phyloP scores from a whole-genome alignment of 805 yeast species.

The Scheffersomyces coipomensis region DNA sequence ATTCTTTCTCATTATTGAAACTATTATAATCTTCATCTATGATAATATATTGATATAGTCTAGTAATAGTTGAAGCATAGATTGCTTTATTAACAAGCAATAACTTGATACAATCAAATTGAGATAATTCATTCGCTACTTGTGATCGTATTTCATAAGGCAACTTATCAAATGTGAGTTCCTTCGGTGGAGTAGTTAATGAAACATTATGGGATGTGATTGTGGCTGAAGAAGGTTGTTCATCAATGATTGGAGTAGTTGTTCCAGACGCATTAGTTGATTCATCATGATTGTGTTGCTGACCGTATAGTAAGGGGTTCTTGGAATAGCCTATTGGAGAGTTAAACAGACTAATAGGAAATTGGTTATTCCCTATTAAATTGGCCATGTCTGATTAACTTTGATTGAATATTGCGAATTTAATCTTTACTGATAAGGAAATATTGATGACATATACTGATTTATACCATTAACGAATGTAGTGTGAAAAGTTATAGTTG shows the following conservation, averaged over 20 bases:
- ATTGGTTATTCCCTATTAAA: background rate
- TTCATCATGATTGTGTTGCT: background rate
- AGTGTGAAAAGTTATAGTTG: too few species aligned
- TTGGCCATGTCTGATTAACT: background rate
- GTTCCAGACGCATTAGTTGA: too few species aligned
- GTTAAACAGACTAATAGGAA: slow-evolving; percentile 9
- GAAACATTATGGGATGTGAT: too few species aligned
- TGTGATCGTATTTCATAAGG: slow-evolving; percentile 36
- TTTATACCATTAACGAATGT: too few species aligned
- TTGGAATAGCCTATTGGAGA: slow-evolving; percentile 22
- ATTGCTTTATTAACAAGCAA: slow-evolving; percentile 26
- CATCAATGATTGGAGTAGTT: too few species aligned
- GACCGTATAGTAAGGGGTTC: slow-evolving; percentile 8
- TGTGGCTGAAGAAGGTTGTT: too few species aligned
- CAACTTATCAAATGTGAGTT: slow-evolving; percentile 20
- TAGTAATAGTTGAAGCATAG: slow-evolving; percentile 25
- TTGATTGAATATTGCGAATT: too few species aligned
- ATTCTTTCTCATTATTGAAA: slow-evolving; percentile 29
- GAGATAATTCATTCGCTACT: slow-evolving; percentile 34
- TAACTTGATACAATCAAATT: slow-evolving; percentile 35
- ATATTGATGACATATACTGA: too few species aligned
- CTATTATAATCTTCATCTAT: slow-evolving; percentile 37
- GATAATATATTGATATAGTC: slow-evolving; percentile 38
- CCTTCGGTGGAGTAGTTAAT: background rate
- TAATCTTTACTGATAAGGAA: background rate